Evolutionary conservation across 495 filamentous ascomycete genomes (phyloP).

Genomic region (Alectoria sarmentosa): DNA sequence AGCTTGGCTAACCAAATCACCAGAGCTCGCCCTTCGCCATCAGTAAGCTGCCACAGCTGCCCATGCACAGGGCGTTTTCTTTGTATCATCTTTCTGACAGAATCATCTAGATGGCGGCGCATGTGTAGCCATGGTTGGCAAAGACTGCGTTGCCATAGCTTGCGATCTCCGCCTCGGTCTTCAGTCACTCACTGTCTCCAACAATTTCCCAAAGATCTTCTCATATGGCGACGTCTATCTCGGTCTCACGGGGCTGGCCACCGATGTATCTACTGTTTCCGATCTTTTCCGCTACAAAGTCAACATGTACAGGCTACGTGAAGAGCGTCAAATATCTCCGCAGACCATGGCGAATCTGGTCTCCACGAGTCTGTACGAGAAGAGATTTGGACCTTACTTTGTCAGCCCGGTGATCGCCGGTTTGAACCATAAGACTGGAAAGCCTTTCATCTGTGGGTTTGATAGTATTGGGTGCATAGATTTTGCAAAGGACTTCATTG

Average conservation of each 20-base stretch:
- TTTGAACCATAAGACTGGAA: slow-evolving; percentile 81
- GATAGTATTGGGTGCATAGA: slow-evolving; percentile 99
- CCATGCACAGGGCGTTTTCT: not conserved
- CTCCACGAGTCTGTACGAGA: slow-evolving; percentile 82
- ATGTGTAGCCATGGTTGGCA: slow-evolving; percentile 97
- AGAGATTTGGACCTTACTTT: slow-evolving; percentile 92
- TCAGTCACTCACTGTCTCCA: slow-evolving; percentile 92
- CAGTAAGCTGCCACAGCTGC: slow-evolving; percentile 48
- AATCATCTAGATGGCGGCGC: slow-evolving; percentile 73
- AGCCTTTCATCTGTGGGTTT: slow-evolving; percentile 98
- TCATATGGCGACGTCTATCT: slow-evolving; percentile 93
- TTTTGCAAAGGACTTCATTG: slow-evolving; percentile 98
- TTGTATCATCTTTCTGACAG: slow-evolving; percentile 27
- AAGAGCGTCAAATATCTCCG: slow-evolving; percentile 92
- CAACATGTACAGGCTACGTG: slow-evolving; percentile 98
- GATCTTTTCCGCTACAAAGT: slow-evolving; percentile 99
- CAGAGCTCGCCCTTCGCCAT: slow-evolving; percentile 81
- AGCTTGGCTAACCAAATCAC: slow-evolving; percentile 11
- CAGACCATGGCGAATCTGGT: slow-evolving; percentile 95
- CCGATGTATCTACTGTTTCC: slow-evolving; percentile 87
- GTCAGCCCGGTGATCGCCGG: slow-evolving; percentile 91
- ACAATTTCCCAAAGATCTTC: slow-evolving; percentile 99
- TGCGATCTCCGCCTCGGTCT: slow-evolving; percentile 97
- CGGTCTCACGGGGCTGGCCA: slow-evolving; percentile 93
- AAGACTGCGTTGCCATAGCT: slow-evolving; percentile 98